Base-by-base conservation (phyloP, 176 grass and related monocot genomes). In the Avena insularis region DNA sequence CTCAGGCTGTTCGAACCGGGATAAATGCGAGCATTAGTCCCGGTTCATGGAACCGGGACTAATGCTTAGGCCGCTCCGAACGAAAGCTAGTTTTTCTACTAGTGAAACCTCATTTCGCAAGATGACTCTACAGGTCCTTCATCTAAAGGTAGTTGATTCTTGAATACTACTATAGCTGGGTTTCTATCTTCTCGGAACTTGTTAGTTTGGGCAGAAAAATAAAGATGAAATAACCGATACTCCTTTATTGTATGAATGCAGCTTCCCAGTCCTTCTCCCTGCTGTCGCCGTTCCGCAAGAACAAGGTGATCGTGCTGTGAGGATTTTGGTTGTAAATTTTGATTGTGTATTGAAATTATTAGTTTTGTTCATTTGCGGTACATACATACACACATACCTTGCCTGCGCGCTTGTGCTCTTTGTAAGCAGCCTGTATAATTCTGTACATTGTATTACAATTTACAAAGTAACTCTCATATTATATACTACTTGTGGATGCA, bases 71-170 rank as follows among this genome's bases (percentile, higher is more conserved):
- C n/a, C n/a, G n/a, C n/a, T n/a, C n/a, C n/a, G n/a, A n/a, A n/a
- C n/a, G n/a, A n/a, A n/a, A n/a, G n/a, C n/a, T n/a, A n/a, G n/a
- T n/a, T n/a, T n/a, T n/a, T n/a, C n/a, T n/a, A n/a, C n/a, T n/a
- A n/a, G n/a, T n/a, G n/a, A n/a, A 91, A 83, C 71, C 87, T 94
- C 43, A 94, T 94, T 82, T 94, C 90, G 4, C 92, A 88, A 75
- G 79, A 90, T 6, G 90, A 94, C 48, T 75, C 57, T 1, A 47
- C 47, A 0, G 65, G 71, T 35, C 58, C 92, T 85, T 88, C 87
- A 6, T 83, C 86, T 36, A 91, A 91, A 94, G 90, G 92, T 40
- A 40, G 38, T 40, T 40, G 0, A 40, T 40, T 40, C 0, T 40
- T 40, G 38, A 40, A 40, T 40, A 40, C 38, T 40, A 40, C 38